Evolutionary conservation across 306 rosid species (phyloP), one percentile per base, ranked within the genome.

Genomic region (Corylus heterophylla): DNA sequence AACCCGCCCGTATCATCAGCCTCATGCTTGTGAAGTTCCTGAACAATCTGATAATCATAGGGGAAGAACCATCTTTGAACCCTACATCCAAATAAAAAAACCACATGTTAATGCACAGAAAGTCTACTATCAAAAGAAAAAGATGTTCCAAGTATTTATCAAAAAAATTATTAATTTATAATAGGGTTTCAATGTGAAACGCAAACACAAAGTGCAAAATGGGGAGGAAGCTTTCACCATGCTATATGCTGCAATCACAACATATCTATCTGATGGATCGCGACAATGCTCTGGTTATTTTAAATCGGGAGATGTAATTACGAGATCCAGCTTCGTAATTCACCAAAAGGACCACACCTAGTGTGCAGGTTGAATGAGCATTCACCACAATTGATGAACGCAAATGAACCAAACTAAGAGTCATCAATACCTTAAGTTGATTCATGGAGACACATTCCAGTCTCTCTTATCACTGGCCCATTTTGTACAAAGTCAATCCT

Each of bases 51-150:
- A 88, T 92, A 95, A 84, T 92, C 97, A 71, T 91, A 92, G 18
- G 97, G 98, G 87, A 86, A 88, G 89, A 95, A 90, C 98, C 98
- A 91, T 87, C 98, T 87, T 74, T 92, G 98, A 67, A 92, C 37
- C 91, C 97, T 94, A 90, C 49, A 87, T 79, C 69, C 78, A 74
- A 47, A 80, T 39, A 58, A 64, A 75, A 37, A 58, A 64, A 75
- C 47, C 12, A 62, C 82, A 66, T 71, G 61, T 85, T 29, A 74
- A 50, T n/a, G 58, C 22, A 50, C 31, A 7, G 9, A 12, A 20
- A 29, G 13, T 11, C 27, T 10, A 16, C 11, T 48, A 37, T 11
- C 29, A 35, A 54, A 67, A 12, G 0, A 35, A 47, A 59, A 47
- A 51, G 29, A 45, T 45, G 48, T 4, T 68, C 72, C 72, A 18